Evolutionary conservation across 1,139 yeast species (phyloP).

Genomic region (Taphrina flavorubra): DNA sequence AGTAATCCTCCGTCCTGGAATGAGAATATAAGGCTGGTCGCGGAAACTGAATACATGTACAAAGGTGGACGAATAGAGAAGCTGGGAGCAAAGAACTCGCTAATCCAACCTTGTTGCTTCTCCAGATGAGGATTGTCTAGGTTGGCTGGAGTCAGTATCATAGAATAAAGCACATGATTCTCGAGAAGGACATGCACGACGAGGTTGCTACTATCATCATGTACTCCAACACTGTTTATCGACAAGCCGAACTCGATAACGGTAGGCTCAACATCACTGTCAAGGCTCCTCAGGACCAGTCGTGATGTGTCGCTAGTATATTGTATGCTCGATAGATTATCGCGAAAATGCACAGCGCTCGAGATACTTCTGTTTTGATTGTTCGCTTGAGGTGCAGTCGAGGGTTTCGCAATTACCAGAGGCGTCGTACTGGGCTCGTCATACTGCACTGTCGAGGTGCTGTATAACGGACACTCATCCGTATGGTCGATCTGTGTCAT

Average conservation of each 20-base stretch:
- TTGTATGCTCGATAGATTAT: constrained; percentile 3
- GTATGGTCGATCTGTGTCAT: constrained; percentile 4
- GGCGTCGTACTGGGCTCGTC: background rate
- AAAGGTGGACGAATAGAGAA: constrained; percentile 39
- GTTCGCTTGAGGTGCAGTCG: background rate
- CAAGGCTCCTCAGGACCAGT: constrained; percentile 4
- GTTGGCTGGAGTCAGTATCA: constrained; percentile 38
- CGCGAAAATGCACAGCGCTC: constrained; percentile 21
- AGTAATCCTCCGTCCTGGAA: constrained; percentile 42
- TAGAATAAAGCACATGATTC: constrained; percentile 33
- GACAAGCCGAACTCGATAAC: constrained; percentile 24
- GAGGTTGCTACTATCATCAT: constrained; percentile 36
- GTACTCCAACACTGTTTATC: constrained; percentile 24
- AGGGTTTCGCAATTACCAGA: background rate
- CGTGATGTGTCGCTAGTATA: constrained; percentile 15
- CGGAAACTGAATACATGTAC: constrained; percentile 37
- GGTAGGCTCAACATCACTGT: constrained; percentile 8
- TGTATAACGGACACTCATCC: background rate
- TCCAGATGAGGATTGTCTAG: constrained; percentile 16
- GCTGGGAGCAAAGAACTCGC: constrained; percentile 34
- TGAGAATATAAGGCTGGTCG: constrained; percentile 38
- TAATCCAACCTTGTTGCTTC: constrained; percentile 38
- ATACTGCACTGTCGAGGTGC: constrained; percentile 10
- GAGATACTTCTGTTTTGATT: background rate
- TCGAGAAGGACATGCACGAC: constrained; percentile 41